Percentiles rank a stretch among this genome's conserved stretches.
Conservation (phyloP, 108 stramenopile species). For the Fragilaria crotonensis region DNA sequence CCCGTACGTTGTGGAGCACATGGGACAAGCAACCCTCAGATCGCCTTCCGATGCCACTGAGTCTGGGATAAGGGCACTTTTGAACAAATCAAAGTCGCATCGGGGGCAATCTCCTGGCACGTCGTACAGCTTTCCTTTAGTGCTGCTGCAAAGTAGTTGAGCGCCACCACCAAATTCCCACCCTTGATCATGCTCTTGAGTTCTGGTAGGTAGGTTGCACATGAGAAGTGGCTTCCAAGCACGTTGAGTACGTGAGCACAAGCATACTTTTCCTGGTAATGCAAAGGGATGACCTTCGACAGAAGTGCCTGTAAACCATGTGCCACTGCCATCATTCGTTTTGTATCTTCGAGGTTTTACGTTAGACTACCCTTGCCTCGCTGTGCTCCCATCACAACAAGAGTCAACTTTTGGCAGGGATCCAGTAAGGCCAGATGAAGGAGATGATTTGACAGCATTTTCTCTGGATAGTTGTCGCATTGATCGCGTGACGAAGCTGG, state of each 20-base stretch:
- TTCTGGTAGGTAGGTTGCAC: not conserved
- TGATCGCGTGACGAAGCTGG: too few relatives aligned
- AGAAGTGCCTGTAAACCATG: slow-evolving; percentile 82
- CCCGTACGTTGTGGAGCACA: slow-evolving; percentile 64
- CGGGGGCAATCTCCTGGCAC: slow-evolving; percentile 65
- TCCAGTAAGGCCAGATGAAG: too few relatives aligned
- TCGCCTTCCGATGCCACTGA: slow-evolving; percentile 47
- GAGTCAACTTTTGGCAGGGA: slow-evolving; percentile 10
- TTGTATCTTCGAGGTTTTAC: slow-evolving; percentile 18
- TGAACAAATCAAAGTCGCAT: slow-evolving; percentile 76
- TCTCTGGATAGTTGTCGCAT: too few relatives aligned
- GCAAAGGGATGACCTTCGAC: slow-evolving; percentile 43
- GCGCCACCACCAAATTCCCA: slow-evolving; percentile 77
- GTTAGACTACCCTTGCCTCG: slow-evolving; percentile 55
- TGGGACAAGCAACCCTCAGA: slow-evolving; percentile 73
- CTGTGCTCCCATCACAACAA: slow-evolving; percentile 50
- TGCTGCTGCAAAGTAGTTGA: slow-evolving; percentile 65
- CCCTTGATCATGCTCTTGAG: slow-evolving; percentile 39
- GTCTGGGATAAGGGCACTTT: slow-evolving; percentile 54
- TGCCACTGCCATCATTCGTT: slow-evolving; percentile 57
- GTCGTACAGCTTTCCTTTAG: slow-evolving; percentile 56
- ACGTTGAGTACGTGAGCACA: not conserved
- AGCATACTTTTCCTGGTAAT: not conserved
- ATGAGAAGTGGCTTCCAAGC: not conserved
- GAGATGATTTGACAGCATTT: too few relatives aligned